Evolutionary conservation across 2,329 filamentous ascomycete genomes (phyloP), one percentile per base, ranked within the genome.

Genomic region (Bipolaris sorokiniana): DNA sequence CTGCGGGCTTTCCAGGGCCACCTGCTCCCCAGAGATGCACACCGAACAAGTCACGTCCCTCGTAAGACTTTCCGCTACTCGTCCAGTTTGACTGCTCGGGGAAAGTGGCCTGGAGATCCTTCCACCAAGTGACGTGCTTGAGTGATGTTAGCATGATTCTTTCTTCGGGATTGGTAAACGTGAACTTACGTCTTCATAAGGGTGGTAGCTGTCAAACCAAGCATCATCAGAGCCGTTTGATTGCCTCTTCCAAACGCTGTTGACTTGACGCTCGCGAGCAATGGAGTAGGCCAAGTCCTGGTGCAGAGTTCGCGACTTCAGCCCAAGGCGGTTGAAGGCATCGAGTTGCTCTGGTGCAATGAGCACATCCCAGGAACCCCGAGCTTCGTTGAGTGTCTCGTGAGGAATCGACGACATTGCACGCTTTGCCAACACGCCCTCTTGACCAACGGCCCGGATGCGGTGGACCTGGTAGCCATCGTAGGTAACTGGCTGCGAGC

Each of bases 241-340:
- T 33, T 72, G 61, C 22, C 70, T 63, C 57, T 68, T 70, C 63
- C 64, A 67, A 1, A 34, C 48, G 9, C 7, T 84, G 83, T 68
- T 88, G 5, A 63, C 55, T 18, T 64, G 54, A n/a, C 64, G 66
- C 53, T 82, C 80, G 34, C 68, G 71, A 10, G 68, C 68, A 55
- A 82, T 82, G 2, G 78, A 76, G n/a, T 61, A 42, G 15, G 79
- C 80, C 5, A 82, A 70, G 63, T 82, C 71, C 31, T 76, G 73
- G 54, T 82, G 78, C 70, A 82, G 75, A 15, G 76, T 61, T 42
- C 74, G 68, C 3, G 62, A 66, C 23, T 72, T 66, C 33, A 80
- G 64, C 13, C 68, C 71, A 15, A 77, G 62, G n/a, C 71, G 64
- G 44, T 79, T 63, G 57, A 82, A 81, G 6, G 70, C 71, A 1